A percentile compares a stretch with the other conserved stretches of the same genome.
Evolutionary conservation across 2,329 filamentous ascomycete genomes (phyloP).

Genomic region (Calonectria pseudoreteaudii): DNA sequence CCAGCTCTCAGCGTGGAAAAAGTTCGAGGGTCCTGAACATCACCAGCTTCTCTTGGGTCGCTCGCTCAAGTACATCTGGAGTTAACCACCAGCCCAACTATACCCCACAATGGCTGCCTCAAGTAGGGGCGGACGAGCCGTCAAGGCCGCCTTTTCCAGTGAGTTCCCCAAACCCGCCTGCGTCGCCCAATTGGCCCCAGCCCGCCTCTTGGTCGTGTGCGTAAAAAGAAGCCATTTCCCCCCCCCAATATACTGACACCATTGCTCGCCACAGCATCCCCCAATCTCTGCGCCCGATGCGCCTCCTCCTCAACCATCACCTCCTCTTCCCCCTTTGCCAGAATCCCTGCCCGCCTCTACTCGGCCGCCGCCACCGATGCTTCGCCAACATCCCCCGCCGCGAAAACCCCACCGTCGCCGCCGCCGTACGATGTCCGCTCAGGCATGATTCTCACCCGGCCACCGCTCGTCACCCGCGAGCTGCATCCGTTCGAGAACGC

Average conservation of each 20-base stretch:
- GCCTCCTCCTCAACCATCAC: slow-evolving; percentile 44
- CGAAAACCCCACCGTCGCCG: slow-evolving; percentile 28
- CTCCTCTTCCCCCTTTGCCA: slow-evolving; percentile 38
- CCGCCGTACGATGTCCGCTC: slow-evolving; percentile 63
- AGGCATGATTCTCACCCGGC: slow-evolving; percentile 86
- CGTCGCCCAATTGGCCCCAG: slow-evolving; percentile 35
- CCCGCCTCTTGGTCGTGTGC: slow-evolving; percentile 5
- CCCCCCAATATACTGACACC: slow-evolving; percentile 1
- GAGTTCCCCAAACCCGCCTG: slow-evolving; percentile 38
- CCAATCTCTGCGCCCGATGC: slow-evolving; percentile 53
- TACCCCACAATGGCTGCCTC: slow-evolving; percentile 60
- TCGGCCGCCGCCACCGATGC: slow-evolving; percentile 44
- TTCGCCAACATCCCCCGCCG: slow-evolving; percentile 34
- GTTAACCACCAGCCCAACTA: slow-evolving; percentile 14
- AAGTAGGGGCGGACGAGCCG: slow-evolving; percentile 66
- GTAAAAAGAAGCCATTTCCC: background rate
- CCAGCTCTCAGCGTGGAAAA: slow-evolving; percentile 36
- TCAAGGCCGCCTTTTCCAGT: slow-evolving; percentile 64
- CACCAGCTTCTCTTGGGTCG: slow-evolving; percentile 29
- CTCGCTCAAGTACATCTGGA: slow-evolving; percentile 28
- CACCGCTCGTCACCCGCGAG: slow-evolving; percentile 86
- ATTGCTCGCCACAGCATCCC: slow-evolving; percentile 36
- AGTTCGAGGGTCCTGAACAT: slow-evolving; percentile 42
- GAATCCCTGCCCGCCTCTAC: slow-evolving; percentile 49
- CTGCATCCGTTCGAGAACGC: slow-evolving; percentile 90